Percentiles rank a stretch among this genome's conserved stretches.
These are phyloP conservation scores for Desmodesmus armatus DNA, from an alignment of 139 green algal genomes.

Conservation along the genomic window DNA sequence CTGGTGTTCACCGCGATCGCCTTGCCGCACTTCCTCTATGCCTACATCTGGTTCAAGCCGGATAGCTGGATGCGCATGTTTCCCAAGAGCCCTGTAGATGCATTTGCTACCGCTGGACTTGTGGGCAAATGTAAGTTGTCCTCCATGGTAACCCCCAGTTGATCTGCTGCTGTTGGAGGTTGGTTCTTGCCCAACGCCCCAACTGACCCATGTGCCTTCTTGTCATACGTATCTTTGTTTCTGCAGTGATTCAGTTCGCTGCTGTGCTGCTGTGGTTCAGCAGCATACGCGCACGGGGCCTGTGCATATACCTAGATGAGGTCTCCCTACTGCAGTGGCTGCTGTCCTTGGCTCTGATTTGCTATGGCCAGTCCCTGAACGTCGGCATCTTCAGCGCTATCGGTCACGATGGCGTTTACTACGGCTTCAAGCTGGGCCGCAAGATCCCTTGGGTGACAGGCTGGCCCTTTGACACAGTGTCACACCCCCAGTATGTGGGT, in stretches of 20 bases:
- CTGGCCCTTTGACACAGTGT: conserved; percentile 84
- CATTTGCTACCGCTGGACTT: conserved; percentile 64
- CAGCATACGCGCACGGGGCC: conserved; percentile 43
- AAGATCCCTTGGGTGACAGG: conserved; percentile 79
- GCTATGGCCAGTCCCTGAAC: conserved; percentile 78
- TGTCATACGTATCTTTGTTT: background rate
- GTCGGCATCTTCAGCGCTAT: conserved; percentile 79
- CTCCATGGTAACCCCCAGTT: background rate
- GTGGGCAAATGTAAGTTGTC: conserved; percentile 66
- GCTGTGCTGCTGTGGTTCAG: conserved; percentile 61
- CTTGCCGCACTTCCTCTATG: conserved; percentile 78
- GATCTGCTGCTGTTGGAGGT: background rate
- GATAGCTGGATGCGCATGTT: conserved; percentile 63
- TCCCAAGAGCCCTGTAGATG: conserved; percentile 51
- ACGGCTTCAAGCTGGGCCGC: conserved; percentile 81
- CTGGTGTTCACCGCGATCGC: conserved; percentile 61
- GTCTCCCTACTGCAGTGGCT: conserved; percentile 49
- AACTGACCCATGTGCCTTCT: background rate
- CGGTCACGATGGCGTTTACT: conserved; percentile 86
- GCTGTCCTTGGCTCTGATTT: conserved; percentile 26
- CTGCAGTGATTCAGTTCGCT: conserved; percentile 60
- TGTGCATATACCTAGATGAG: conserved; percentile 50
- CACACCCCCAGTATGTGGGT: conserved; percentile 87
- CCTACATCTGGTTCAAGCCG: conserved; percentile 75
- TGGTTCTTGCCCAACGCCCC: background rate